Conservation (phyloP, 352 stramenopile genomes). For the Elongisporangium prolatum region DNA sequence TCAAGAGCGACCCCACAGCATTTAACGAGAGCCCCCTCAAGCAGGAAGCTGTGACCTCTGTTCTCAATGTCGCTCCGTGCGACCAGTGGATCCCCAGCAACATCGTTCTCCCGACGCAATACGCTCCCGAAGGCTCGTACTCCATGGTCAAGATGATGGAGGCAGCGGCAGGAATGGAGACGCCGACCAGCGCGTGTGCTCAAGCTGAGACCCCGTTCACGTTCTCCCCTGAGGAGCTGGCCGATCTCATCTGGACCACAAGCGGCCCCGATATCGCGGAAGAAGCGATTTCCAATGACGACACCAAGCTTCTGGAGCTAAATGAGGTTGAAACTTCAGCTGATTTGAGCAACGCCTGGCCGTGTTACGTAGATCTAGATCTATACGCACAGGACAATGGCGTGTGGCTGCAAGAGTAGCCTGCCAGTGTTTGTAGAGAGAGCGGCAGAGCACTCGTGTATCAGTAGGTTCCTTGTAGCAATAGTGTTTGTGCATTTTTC, state of each 20-base stretch:
- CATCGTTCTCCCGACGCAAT: constrained; percentile 12
- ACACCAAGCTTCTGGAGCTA: constrained; percentile 27
- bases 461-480: neutral
- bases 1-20: neutral
- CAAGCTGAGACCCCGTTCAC: constrained; percentile 16
- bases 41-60: constrained; percentile 9
- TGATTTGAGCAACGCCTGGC: neutral
- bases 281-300: constrained; percentile 12
- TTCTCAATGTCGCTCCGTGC: constrained; percentile 3
- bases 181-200: constrained; percentile 17
- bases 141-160: constrained; percentile 17
- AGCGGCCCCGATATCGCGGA: constrained; percentile 8
- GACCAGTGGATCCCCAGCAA: neutral
- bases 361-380: neutral
- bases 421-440: neutral
- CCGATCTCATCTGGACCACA: constrained; percentile 23
- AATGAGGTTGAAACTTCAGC: neutral
- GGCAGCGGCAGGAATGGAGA: constrained; percentile 5
- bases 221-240: constrained; percentile 25
- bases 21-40: constrained; percentile 4
- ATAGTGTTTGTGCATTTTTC: neutral
- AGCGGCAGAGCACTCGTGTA: neutral
- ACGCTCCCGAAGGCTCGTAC: constrained; percentile 12
- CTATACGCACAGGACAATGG: neutral
- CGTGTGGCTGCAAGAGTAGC: neutral